Evolutionary conservation across 306 rosid genomes (phyloP).

Genomic region (Quercus berberidifolia): DNA sequence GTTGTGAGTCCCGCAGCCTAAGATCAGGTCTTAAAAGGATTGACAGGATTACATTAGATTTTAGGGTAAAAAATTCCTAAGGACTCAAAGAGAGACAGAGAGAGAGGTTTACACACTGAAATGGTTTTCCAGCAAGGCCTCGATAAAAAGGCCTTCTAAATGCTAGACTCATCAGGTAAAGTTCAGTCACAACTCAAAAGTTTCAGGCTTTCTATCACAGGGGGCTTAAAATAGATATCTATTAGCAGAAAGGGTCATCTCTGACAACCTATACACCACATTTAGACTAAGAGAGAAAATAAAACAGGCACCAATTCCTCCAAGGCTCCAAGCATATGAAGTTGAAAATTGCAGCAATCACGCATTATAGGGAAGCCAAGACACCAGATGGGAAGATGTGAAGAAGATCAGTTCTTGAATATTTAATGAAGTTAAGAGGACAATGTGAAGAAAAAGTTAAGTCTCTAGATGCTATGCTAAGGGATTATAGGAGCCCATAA

Average conservation of each 20-base stretch:
- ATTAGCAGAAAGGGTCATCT: neutral
- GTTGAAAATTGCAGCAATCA: neutral
- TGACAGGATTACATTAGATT: too few relatives aligned
- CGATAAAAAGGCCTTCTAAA: neutral
- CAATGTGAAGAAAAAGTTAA: too few relatives aligned
- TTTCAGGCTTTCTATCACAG: neutral
- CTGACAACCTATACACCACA: neutral
- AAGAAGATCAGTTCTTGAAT: too few relatives aligned
- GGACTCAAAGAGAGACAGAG: too few relatives aligned
- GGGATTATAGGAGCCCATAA: too few relatives aligned
- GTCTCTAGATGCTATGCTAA: too few relatives aligned
- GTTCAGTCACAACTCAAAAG: neutral
- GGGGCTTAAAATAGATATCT: neutral
- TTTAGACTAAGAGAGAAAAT: neutral
- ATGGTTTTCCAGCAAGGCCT: neutral
- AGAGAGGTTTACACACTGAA: too few relatives aligned
- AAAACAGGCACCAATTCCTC: neutral
- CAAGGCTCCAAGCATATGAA: neutral
- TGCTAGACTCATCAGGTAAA: neutral
- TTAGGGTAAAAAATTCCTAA: too few relatives aligned
- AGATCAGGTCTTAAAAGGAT: neutral
- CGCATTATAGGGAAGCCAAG: too few relatives aligned
- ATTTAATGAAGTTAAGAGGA: too few relatives aligned
- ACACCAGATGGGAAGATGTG: too few relatives aligned
- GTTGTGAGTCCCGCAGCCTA: neutral